Conservation (phyloP, 768 basidiomycete species). For the Aureoboletus auriporus region DNA sequence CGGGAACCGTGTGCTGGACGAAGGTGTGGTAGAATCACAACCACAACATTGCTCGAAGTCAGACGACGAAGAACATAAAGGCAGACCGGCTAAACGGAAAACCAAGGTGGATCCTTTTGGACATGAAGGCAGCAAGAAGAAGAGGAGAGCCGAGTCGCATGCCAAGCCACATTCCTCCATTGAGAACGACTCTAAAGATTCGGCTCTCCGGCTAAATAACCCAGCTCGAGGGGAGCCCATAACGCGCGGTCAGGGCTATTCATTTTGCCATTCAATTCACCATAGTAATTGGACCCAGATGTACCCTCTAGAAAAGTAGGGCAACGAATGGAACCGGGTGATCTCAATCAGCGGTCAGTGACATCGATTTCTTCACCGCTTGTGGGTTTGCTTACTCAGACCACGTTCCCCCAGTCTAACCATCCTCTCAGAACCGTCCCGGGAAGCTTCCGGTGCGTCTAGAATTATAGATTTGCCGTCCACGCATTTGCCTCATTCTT, state of each 20-base stretch:
- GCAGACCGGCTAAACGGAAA: conserved; percentile 57
- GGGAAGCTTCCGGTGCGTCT: conserved; percentile 16
- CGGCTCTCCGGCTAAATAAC: not conserved
- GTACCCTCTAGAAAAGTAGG: conserved; percentile 5
- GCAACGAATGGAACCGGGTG: not conserved
- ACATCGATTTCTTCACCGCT: conserved; percentile 4
- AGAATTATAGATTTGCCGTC: conserved; percentile 3
- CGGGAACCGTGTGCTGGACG: conserved; percentile 44
- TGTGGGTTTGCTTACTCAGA: conserved; percentile 5
- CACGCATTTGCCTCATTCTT: conserved; percentile 12
- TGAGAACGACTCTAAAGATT: not conserved
- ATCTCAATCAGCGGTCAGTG: not conserved
- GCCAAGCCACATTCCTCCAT: not conserved
- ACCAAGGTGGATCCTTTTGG: conserved; percentile 55
- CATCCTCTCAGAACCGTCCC: not conserved
- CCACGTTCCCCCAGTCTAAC: conserved; percentile 2
- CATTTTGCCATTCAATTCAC: not conserved
- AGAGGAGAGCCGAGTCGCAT: conserved; percentile 36
- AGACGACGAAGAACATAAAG: conserved; percentile 55
- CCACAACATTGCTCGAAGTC: conserved; percentile 22
- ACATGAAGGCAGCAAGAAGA: conserved; percentile 35
- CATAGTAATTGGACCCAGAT: conserved; percentile 7
- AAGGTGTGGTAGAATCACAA: conserved; percentile 34
- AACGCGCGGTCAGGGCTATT: conserved; percentile 11
- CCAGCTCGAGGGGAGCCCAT: not conserved